Evolutionary conservation across 805 yeast species (phyloP).

Genomic region (Yueomyces sinensis): DNA sequence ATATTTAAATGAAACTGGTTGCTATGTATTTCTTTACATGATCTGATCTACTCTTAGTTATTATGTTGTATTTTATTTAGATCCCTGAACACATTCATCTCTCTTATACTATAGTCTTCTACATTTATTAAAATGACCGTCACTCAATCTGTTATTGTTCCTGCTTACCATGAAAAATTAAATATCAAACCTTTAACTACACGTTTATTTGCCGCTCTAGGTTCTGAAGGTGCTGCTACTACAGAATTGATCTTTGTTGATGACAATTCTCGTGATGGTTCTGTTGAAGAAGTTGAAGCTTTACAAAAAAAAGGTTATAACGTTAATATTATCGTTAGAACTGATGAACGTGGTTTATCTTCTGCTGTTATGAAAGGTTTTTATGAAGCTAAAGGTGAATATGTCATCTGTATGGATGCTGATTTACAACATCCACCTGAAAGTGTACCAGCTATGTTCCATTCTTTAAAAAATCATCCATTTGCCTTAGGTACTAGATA

Average conservation of each 20-base stretch:
- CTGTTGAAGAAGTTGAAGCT: conserved; percentile 37
- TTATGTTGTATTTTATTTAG: too few species aligned
- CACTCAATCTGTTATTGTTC: conserved; percentile 32
- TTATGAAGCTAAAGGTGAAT: conserved; percentile 33
- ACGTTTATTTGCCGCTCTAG: conserved; percentile 35
- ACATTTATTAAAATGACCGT: too few species aligned
- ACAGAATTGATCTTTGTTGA: conserved; percentile 39
- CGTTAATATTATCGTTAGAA: conserved; percentile 36
- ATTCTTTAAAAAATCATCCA: conserved; percentile 28
- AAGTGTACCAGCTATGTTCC: conserved; percentile 32
- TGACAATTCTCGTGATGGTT: conserved; percentile 38
- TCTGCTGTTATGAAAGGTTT: conserved; percentile 39
- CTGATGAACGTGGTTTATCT: conserved; percentile 36
- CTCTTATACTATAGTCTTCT: too few species aligned
- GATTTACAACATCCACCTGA: conserved; percentile 44
- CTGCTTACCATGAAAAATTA: conserved; percentile 37
- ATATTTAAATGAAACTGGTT: too few species aligned
- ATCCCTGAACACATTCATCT: too few species aligned
- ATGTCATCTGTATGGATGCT: conserved; percentile 40
- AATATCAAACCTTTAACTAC: conserved; percentile 37
- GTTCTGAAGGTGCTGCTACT: conserved; percentile 27
- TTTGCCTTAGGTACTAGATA: conserved; percentile 39
- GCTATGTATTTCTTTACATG: too few species aligned
- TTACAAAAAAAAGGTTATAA: conserved; percentile 33
- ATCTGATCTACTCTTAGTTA: too few species aligned